A percentile compares a stretch with the other conserved stretches of the same genome.
Evolutionary conservation across 352 stramenopile species (phyloP).

Genomic region (Pythium dissotocum): DNA sequence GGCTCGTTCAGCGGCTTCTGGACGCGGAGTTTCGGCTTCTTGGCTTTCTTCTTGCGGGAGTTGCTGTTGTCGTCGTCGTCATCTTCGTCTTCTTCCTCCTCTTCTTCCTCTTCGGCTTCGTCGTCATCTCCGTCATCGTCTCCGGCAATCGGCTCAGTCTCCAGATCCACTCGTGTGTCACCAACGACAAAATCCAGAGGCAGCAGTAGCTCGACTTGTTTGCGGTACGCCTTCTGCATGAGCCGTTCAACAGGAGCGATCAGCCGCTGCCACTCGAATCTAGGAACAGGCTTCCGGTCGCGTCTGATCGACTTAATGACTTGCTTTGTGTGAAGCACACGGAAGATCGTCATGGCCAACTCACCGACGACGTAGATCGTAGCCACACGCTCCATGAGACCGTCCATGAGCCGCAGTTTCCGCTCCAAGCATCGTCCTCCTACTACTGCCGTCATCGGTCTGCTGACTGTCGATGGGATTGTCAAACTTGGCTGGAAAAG

Average conservation of each 20-base stretch:
- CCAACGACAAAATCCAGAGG: slow-evolving; percentile 68
- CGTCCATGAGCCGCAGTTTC: slow-evolving; percentile 71
- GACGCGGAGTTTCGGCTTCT: neutral
- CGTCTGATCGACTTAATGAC: slow-evolving; percentile 20
- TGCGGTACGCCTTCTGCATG: slow-evolving; percentile 64
- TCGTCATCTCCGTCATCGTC: slow-evolving; percentile 32
- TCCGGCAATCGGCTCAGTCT: neutral
- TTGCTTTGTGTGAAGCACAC: slow-evolving; percentile 41
- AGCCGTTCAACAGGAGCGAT: slow-evolving; percentile 50
- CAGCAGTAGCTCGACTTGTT: slow-evolving; percentile 53
- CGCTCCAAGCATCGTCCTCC: slow-evolving; percentile 49
- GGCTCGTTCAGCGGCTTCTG: slow-evolving; percentile 23
- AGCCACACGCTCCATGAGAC: slow-evolving; percentile 53
- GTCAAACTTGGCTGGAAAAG: slow-evolving; percentile 28
- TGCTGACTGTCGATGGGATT: neutral
- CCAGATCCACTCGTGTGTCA: slow-evolving; percentile 41
- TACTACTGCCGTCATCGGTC: slow-evolving; percentile 42
- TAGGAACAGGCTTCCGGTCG: slow-evolving; percentile 11
- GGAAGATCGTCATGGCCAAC: slow-evolving; percentile 55
- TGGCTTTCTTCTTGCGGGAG: slow-evolving; percentile 24
- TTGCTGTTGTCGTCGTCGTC: slow-evolving; percentile 35
- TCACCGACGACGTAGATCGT: slow-evolving; percentile 71
- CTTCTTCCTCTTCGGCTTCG: slow-evolving; percentile 37
- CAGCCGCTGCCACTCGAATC: slow-evolving; percentile 9
- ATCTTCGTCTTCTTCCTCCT: slow-evolving; percentile 44